phyloP scores from a whole-genome alignment of 2,329 filamentous ascomycete genomes.

The Pyricularia sp. region DNA sequence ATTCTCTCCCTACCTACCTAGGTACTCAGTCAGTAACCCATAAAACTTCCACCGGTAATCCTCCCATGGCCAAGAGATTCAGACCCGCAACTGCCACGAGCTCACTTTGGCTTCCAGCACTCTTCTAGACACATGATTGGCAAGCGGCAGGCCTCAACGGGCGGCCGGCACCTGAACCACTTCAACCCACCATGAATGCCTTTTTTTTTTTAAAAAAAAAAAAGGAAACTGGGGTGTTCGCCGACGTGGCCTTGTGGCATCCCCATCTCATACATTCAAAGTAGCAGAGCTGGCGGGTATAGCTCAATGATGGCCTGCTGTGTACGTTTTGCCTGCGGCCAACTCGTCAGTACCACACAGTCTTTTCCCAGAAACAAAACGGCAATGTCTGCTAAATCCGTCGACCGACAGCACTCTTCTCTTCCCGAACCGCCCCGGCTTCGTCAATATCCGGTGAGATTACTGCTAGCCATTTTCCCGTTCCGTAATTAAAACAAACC shows the following conservation, averaged over 20 bases:
- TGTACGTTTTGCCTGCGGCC: neutral
- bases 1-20: neutral
- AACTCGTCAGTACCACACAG: neutral
- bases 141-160: neutral
- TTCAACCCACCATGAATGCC: neutral
- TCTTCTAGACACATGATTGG: neutral
- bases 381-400: neutral
- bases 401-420: neutral
- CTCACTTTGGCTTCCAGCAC: neutral
- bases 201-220: no score
- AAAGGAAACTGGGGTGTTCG: no score
- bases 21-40: neutral
- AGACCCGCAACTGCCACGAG: neutral
- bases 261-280: neutral
- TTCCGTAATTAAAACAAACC: neutral
- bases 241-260: neutral
- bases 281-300: neutral
- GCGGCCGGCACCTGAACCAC: neutral
- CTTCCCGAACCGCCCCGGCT: no score
- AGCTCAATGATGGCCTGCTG: neutral
- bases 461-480: neutral
- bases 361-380: neutral
- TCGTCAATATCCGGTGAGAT: neutral
- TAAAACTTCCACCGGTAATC: neutral
- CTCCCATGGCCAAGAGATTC: neutral